Base-by-base conservation (phyloP, 306 rosid genomes). In the Cicer chorassanicum region DNA sequence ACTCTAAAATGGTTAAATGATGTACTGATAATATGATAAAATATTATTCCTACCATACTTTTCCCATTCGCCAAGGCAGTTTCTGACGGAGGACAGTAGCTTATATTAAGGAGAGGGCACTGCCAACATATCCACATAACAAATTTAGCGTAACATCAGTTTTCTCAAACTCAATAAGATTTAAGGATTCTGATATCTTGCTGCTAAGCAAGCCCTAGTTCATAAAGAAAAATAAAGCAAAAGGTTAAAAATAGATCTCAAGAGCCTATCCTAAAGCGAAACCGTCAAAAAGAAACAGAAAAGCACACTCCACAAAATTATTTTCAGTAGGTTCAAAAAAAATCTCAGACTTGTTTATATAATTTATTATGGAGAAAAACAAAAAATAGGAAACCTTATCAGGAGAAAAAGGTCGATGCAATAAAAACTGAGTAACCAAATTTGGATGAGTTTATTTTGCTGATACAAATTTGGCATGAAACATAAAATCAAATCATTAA, bases 101-200 rank as follows among this genome's bases (percentile, higher is more conserved):
- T 92, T 74, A 92, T 77, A 71, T 90, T 92, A 46, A 92, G 90
- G 86, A 92, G 98, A 74, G 96, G 92, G 62, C 98, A 92, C 98
- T 92, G 89, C 81, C 67, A 83, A 51, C 72, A 91, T 34, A 75
- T 81, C 54, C 75, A 61, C 61, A 66, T 12, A 60, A 81, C 41
- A 49, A 29, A 45, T 70, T 80, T 19, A 83, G 75, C 9, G 68
- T 65, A 62, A 69, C 36, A 73, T 65, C 42, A 68, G 34, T 34
- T 68, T 48, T 57, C 42, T 62, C 49, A 68, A 45, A 68, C 53
- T 44, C 45, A 1, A 39, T 43, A 29, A 45, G 53, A 82, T 42
- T 66, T 50, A 59, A 13, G 60, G 70, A 55, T 74, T 72, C 60
- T 43, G 41, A 63, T 36, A 79, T 72, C 65, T 7, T 34, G 57